Conservation (phyloP, 2,329 filamentous ascomycete genomes). For the Verticillium klebahnii region DNA sequence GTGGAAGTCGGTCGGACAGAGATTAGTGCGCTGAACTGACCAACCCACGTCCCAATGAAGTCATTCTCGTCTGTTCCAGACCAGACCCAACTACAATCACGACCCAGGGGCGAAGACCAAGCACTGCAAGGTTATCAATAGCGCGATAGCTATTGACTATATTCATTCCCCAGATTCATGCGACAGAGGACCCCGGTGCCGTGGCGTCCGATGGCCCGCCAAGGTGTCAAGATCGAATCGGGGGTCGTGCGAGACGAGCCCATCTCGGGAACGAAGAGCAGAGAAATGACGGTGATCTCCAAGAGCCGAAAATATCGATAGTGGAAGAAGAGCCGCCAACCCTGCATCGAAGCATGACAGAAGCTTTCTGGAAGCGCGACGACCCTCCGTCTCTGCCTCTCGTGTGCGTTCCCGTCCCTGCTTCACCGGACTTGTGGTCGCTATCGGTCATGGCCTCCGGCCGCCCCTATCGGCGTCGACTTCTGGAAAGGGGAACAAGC, state of each 20-base stretch:
- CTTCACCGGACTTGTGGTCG: background rate
- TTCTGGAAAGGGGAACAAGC: constrained; percentile 2
- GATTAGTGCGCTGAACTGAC: background rate
- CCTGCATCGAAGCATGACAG: constrained; percentile 3
- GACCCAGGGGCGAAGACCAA: background rate
- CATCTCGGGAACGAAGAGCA: background rate
- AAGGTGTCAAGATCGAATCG: background rate
- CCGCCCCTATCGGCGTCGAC: constrained; percentile 1
- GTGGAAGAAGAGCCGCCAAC: background rate
- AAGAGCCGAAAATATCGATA: background rate
- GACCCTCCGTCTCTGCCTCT: background rate
- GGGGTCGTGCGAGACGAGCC: background rate
- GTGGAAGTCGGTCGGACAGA: no score
- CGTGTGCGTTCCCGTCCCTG: constrained; percentile 3
- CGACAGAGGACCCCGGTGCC: background rate
- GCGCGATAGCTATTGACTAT: background rate
- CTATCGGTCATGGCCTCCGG: background rate
- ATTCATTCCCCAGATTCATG: constrained; percentile 3
- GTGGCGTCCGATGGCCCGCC: background rate
- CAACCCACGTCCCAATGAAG: background rate
- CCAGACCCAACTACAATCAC: background rate
- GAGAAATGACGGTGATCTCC: constrained; percentile 2
- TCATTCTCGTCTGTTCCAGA: background rate
- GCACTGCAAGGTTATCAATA: background rate
- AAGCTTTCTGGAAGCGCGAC: constrained; percentile 6